Percentiles rank a stretch among this genome's conserved stretches.
These are phyloP conservation scores for Colletotrichum falcatum DNA, from an alignment of 2,329 filamentous ascomycete genomes.

Conservation along the genomic window DNA sequence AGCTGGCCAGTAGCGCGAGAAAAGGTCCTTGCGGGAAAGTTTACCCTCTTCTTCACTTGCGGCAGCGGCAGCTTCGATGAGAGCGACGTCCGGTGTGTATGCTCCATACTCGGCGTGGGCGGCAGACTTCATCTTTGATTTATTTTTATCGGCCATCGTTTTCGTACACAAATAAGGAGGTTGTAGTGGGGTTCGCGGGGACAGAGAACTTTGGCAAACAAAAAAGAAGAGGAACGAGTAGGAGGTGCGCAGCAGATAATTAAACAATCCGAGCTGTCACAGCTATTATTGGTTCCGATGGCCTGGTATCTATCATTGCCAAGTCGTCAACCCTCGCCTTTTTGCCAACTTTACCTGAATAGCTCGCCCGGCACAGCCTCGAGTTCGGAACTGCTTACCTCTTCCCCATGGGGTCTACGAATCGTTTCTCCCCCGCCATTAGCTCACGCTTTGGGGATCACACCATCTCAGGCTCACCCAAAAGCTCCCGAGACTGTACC, in stretches of 20 bases:
- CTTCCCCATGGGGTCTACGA: constrained; percentile 22
- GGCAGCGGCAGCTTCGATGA: constrained; percentile 50
- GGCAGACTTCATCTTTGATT: constrained; percentile 30
- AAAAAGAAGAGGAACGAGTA: neutral
- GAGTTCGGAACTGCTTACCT: constrained; percentile 13
- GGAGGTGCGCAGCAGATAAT: neutral
- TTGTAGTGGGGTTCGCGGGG: neutral
- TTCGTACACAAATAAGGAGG: too few relatives aligned
- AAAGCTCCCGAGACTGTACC: neutral
- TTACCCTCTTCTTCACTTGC: constrained; percentile 47
- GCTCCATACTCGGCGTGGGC: constrained; percentile 45
- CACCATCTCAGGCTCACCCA: neutral
- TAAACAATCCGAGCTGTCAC: neutral
- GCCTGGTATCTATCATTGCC: constrained; percentile 20
- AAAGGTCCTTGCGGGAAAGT: constrained; percentile 49
- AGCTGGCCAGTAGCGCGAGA: constrained; percentile 48
- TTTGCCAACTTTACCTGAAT: neutral
- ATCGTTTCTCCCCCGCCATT: neutral
- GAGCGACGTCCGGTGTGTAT: constrained; percentile 46
- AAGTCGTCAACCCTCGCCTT: constrained; percentile 14
- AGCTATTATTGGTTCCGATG: neutral
- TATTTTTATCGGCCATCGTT: constrained; percentile 18
- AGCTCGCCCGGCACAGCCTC: constrained; percentile 10
- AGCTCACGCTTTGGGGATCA: neutral
- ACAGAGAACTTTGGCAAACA: neutral